Evolutionary conservation across 2,329 filamentous ascomycete species (phyloP), one percentile per base, ranked within the genome.

Genomic region (Cadophora sp.): DNA sequence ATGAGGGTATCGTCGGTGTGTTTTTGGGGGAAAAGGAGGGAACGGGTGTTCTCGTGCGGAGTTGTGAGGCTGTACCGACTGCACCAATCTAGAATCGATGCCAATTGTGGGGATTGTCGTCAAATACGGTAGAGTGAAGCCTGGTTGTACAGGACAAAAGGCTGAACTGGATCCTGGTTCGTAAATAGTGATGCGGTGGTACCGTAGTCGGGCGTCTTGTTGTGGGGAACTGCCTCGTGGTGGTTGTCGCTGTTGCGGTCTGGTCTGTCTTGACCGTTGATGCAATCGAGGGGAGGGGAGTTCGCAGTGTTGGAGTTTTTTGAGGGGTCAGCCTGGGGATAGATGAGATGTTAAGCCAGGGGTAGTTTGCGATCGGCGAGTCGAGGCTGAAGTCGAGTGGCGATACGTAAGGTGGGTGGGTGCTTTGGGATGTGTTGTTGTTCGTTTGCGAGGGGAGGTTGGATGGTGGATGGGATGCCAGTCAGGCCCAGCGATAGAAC

Each of bases 351-450:
- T 50, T 39, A 39, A 53, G 20, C 20, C 58, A 50, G 45, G 45
- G 59, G 59, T 62, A 53, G 4, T 59, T 61, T 30, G 30, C 45
- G 58, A 62, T 66, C 64, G 58, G 64, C 58, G 50, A 58, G 64
- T 66, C 64, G 39, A 66, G 50, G 58, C 59, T 66, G 65, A 66
- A 63, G 39, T 58, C 53, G 36, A 58, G 53, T 59, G 56, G 43
- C 56, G 56, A 59, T 59, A 24, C 18, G 45, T 48, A 16, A 39
- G 30, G 18, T 39, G 30, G 30, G 16, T 53, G 14, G 36, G 36
- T 9, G 36, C 5, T 51, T 11, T 51, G 48, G 20, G 7, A 33
- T 13, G 30, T 59, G 39, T 59, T 45, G 43, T 59, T 30, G 50
- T 18, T 55, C 14, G 36, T 16, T 16, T 39, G 53, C 39, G 22